phyloP scores from a whole-genome alignment of 306 rosid genomes.

The Potentilla sterilis region DNA sequence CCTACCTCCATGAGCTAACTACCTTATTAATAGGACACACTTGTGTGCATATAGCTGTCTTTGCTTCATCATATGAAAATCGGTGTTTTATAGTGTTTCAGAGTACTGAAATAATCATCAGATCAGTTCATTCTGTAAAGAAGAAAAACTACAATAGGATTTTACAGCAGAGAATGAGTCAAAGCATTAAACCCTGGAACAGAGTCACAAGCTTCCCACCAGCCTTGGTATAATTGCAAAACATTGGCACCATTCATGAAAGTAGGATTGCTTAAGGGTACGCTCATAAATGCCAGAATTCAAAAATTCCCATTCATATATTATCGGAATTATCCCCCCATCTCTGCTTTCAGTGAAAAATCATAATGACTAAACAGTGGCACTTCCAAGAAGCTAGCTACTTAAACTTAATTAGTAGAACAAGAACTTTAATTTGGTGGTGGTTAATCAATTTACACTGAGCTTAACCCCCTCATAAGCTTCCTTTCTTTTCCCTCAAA shows the following conservation, averaged over 20 bases:
- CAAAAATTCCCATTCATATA: not conserved
- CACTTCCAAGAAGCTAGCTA: conserved; percentile 1
- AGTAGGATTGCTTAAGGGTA: not conserved
- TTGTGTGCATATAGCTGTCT: not conserved
- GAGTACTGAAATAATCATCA: not conserved
- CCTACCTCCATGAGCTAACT: not conserved
- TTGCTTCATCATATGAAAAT: not conserved
- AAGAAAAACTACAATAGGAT: not conserved
- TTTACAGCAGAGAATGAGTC: not conserved
- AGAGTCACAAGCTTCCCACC: conserved; percentile 10
- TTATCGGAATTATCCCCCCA: not conserved
- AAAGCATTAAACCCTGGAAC: not conserved
- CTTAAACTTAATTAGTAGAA: not conserved
- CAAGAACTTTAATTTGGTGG: not conserved
- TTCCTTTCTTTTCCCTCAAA: conserved; percentile 3
- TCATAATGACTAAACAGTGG: not conserved
- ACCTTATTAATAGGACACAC: not conserved
- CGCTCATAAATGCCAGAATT: conserved; percentile 17
- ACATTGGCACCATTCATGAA: not conserved
- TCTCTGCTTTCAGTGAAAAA: conserved; percentile 13
- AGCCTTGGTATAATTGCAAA: not conserved
- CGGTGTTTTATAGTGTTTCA: not conserved
- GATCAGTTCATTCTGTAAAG: not conserved
- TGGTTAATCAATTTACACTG: conserved; percentile 9
- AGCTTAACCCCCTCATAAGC: not conserved